Evolutionary conservation across 192 early-diverging fungal genomes (phyloP).

Genomic region (Backusella psychrophila): DNA sequence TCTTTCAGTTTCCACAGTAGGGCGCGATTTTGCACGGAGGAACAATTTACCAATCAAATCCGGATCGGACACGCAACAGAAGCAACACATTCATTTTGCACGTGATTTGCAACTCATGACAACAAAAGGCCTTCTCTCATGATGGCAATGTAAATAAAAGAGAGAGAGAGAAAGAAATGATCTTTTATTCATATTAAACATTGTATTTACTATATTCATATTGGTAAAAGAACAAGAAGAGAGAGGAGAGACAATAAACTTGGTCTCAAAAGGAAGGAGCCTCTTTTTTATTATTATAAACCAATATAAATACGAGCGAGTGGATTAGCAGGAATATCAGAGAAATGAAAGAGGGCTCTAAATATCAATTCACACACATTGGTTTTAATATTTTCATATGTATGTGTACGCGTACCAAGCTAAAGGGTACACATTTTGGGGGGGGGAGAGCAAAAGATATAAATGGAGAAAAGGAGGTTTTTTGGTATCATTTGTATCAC

Average conservation of each 20-base stretch:
- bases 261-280: neutral
- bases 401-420: neutral
- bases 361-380: neutral
- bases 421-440: neutral
- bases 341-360: neutral
- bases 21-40: constrained; percentile 1
- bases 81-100: neutral
- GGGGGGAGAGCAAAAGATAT: neutral
- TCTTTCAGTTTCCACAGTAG: neutral
- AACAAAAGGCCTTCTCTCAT: neutral
- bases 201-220: too few relatives aligned
- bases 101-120: neutral
- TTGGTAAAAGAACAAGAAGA: neutral
- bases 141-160: too few relatives aligned
- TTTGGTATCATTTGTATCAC: neutral
- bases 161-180: too few relatives aligned
- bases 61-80: neutral
- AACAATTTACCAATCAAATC: constrained; percentile 4
- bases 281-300: neutral
- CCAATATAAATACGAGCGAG: neutral
- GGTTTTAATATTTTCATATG: neutral
- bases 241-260: neutral
- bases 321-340: neutral
- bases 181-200: too few relatives aligned
- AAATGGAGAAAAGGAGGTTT: neutral